phyloP scores from a whole-genome alignment of 768 basidiomycete species.

The Suillus bovinus region DNA sequence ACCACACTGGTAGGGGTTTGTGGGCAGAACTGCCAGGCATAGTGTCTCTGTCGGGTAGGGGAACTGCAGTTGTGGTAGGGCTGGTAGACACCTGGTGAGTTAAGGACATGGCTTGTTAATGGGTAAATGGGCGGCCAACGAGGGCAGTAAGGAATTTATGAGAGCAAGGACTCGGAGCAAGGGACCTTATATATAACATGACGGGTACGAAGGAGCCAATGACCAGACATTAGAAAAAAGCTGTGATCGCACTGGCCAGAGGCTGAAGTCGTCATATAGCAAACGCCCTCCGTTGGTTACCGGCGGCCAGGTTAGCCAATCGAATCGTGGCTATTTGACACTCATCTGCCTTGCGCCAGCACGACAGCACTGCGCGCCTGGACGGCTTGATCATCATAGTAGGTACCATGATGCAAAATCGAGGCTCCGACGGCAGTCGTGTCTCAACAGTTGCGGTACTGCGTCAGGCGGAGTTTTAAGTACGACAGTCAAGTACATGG shows the following conservation, averaged over 20 bases:
- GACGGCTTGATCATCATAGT: background rate
- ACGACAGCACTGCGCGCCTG: background rate
- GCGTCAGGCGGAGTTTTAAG: too few species aligned
- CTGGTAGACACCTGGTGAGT: background rate
- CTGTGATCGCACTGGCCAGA: background rate
- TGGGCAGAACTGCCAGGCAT: conserved; percentile 4
- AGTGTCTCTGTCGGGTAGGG: conserved; percentile 22
- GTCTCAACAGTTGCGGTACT: too few species aligned
- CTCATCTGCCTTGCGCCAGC: background rate
- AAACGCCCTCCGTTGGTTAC: background rate
- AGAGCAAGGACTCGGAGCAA: background rate
- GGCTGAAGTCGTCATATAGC: background rate
- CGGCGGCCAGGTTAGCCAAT: background rate
- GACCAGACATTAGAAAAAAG: background rate
- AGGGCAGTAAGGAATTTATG: background rate
- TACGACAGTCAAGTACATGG: too few species aligned
- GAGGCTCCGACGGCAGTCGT: too few species aligned
- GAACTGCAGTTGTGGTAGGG: conserved; percentile 11
- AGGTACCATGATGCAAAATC: background rate
- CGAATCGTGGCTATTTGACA: background rate
- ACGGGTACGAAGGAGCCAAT: background rate
- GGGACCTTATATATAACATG: background rate
- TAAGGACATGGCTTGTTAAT: background rate
- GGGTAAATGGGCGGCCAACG: background rate
- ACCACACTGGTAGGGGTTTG: conserved; percentile 65